Percentiles rank a stretch among this genome's conserved stretches.
Conservation (phyloP, 352 stramenopile genomes). For the Thalassiosira mediterranea region DNA sequence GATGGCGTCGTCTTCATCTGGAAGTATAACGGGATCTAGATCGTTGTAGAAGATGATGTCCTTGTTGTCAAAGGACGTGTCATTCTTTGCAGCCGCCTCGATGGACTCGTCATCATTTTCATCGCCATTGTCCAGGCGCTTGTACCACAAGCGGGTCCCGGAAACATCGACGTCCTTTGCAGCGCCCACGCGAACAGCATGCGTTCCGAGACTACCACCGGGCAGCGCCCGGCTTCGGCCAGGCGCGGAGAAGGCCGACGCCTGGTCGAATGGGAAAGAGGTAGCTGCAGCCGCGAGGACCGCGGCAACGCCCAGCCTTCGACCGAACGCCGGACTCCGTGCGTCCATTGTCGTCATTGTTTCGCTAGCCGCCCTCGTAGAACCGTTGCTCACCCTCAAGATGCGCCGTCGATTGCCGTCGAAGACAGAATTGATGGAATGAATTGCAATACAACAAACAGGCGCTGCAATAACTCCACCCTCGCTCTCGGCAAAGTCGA, state of each 20-base stretch:
- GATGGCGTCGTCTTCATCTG: not conserved
- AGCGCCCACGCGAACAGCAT: not conserved
- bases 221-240: not conserved
- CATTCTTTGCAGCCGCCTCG: too few relatives aligned
- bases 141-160: not conserved
- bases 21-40: not conserved
- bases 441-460: too few relatives aligned
- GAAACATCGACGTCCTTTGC: not conserved
- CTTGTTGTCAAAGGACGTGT: too few relatives aligned
- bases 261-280: not conserved
- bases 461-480: too few relatives aligned
- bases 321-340: not conserved
- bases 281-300: too few relatives aligned
- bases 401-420: too few relatives aligned
- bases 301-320: not conserved
- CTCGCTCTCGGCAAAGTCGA: too few relatives aligned
- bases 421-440: too few relatives aligned
- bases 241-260: not conserved
- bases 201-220: too few relatives aligned
- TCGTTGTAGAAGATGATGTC: constrained; percentile 1
- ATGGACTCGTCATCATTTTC: not conserved
- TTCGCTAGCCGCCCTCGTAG: too few relatives aligned
- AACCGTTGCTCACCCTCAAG: too few relatives aligned
- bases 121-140: not conserved
- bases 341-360: too few relatives aligned